Base-by-base conservation (phyloP, 2,329 filamentous ascomycete genomes). In the Daldinia sp. region DNA sequence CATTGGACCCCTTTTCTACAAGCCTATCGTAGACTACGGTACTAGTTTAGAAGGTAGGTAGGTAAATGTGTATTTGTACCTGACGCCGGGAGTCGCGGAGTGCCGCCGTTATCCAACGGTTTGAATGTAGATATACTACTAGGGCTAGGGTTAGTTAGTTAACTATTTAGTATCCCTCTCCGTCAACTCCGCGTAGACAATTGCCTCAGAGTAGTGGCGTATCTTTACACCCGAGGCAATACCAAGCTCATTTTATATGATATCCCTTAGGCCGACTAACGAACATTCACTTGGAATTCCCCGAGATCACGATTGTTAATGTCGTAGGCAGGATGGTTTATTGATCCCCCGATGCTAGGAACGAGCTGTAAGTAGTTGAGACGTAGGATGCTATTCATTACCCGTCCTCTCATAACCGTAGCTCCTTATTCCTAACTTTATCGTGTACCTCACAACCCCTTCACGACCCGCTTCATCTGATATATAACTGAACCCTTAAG, bases 341-440 rank as follows among this genome's bases (percentile, higher is more conserved):
- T 18, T 18, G 6, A 50, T 18, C 13, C 0, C 26, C 15, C 26
- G 3, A 50, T 26, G 6, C 9, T 30, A 30, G 44, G 7, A 50
- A 15, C 26, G 26, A 28, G 13, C 4, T 4, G 15, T 18, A 50
- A 9, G 12, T 13, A 30, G 4, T 23, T 50, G 26, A 26, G 30
- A 60, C 37, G 53, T n/a, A 37, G 42, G 51, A 53, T 55, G 54
- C 33, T 68, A 44, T 54, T 63, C 59, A 39, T 63, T 30, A 59
- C 46, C 63, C 42, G 44, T 68, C 30, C 60, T 68, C 50, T 13
- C 20, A 39, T 48, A 33, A 30, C n/a, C 20, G 23, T 46, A 54
- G 41, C 37, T 23, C 20, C 51, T 6, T 41, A 35, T 44, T 44
- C 23, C 37, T 26, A 15, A 41, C 20, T 10, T 28, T 23, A 6